Conservation (phyloP, 2,329 filamentous ascomycete genomes). For the Aspergillus amoenus region DNA sequence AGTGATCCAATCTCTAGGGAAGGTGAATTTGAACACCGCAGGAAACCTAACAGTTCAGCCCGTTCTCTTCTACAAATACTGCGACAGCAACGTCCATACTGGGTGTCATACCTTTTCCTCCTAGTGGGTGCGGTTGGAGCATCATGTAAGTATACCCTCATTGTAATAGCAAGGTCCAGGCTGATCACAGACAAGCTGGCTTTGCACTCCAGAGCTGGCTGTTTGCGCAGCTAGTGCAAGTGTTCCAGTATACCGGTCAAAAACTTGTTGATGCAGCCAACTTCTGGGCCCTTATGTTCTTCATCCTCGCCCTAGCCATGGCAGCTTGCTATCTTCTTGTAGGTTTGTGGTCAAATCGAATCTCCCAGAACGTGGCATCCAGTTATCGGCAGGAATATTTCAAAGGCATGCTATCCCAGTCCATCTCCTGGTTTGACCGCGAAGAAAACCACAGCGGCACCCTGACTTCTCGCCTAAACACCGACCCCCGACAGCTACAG, state of each 20-base stretch:
- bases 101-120: background rate
- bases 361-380: conserved; percentile 28
- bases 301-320: conserved; percentile 52
- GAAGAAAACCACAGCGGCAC: background rate
- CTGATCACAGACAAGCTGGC: conserved; percentile 14
- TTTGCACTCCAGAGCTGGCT: conserved; percentile 41
- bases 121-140: conserved; percentile 2
- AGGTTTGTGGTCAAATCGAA: conserved; percentile 45
- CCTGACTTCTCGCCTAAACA: background rate
- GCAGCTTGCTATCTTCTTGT: conserved; percentile 45
- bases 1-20: too few species aligned
- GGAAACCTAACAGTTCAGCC: too few species aligned
- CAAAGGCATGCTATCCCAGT: background rate
- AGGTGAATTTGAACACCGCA: too few species aligned
- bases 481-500: conserved; percentile 30
- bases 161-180: too few species aligned
- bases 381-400: background rate
- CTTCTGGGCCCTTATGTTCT: conserved; percentile 58
- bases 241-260: conserved; percentile 45
- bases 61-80: too few species aligned
- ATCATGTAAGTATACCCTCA: conserved; percentile 2
- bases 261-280: conserved; percentile 43
- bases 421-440: background rate
- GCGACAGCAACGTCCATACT: background rate
- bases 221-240: conserved; percentile 49